Evolutionary conservation across 345 rosid species (phyloP), one percentile per base, ranked within the genome.

Genomic region (Citrus unshiu): DNA sequence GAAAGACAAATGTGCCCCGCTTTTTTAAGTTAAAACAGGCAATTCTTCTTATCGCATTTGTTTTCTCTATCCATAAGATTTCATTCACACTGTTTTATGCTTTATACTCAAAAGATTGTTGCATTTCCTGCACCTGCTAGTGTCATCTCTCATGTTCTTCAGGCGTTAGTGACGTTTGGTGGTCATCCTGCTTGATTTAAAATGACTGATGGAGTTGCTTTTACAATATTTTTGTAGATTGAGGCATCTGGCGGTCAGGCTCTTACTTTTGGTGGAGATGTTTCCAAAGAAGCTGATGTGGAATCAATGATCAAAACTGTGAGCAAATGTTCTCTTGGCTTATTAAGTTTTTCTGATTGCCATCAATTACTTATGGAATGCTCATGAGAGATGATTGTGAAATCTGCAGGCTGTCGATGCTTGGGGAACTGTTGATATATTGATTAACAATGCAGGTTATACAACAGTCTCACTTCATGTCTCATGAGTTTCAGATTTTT

Each of bases 261-360:
- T 84, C 82, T 97, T 81, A 91, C 93, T 66, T 94, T 93, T 79
- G 95, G 99, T 14, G 99, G 99, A 66, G 98, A 97, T 84, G 99
- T 97, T 73, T 94, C 98, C 6, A 92, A 94, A 85, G 92, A 90
- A 79, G 95, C 82, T 74, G 98, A 97, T 81, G 99, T 94, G 74
- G 98, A 90, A 68, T 85, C 96, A 19, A 97, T 97, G 99, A 91
- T 97, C 73, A 93, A 97, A 92, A 82, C 98, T 64, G 99, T 97
- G 74, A 88, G 97, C 68, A 62, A 70, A 72, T 68, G 24, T 59
- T 56, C 60, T 30, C 77, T 76, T 70, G 75, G 58, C 73, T 21
- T 57, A 19, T 43, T 57, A 49, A 57, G 62, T 77, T 68, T 69
- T 30, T 73, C 21, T 75, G 40, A 35, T 54, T 75, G 32, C 29